phyloP scores from a whole-genome alignment of 305 asterid species.

The Solanum hybrid region DNA sequence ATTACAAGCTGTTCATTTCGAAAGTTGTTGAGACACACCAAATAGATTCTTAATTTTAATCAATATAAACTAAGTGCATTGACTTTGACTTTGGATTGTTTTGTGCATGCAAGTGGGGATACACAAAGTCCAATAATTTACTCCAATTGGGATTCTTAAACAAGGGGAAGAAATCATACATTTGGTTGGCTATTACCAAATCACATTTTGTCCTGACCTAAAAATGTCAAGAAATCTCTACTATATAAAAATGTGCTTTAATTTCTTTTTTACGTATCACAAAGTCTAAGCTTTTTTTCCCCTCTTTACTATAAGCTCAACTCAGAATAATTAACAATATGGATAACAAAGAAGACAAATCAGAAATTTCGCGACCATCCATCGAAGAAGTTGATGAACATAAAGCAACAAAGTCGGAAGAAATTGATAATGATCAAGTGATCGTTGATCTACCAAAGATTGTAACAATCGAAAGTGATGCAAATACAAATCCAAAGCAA shows the following conservation, averaged over 20 bases:
- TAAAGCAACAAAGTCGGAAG: neutral
- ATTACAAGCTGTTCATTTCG: neutral
- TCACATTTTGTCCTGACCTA: neutral
- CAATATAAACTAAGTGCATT: neutral
- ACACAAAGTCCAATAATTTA: neutral
- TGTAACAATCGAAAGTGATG: neutral
- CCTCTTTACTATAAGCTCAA: neutral
- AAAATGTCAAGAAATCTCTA: neutral
- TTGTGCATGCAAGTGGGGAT: neutral
- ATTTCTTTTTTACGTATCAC: neutral
- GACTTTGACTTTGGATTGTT: neutral
- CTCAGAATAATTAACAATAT: neutral
- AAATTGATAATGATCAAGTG: neutral
- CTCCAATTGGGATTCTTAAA: neutral
- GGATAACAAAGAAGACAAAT: neutral
- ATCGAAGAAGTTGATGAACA: neutral
- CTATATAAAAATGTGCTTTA: neutral
- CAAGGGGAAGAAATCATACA: neutral
- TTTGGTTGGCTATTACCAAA: neutral
- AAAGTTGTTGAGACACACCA: neutral
- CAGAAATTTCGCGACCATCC: neutral
- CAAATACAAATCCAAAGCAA: neutral
- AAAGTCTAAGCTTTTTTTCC: neutral
- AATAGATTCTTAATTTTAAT: neutral
- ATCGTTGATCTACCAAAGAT: neutral